These are phyloP conservation scores for Pelargonium cotyledonis DNA, from an alignment of 441 rosid genomes.

Conservation along the genomic window DNA sequence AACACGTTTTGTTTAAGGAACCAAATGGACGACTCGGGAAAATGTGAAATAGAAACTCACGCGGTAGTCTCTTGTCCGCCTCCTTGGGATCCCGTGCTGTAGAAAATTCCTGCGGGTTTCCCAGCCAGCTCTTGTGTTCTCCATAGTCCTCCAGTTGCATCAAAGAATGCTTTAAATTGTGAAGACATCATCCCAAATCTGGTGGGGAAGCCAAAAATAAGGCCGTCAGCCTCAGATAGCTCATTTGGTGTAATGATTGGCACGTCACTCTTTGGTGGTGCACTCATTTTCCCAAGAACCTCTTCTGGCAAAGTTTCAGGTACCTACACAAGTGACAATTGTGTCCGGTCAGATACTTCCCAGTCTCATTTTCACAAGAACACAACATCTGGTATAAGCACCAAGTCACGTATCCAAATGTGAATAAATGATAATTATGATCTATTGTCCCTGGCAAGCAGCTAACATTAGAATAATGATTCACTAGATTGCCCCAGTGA, in stretches of 20 bases:
- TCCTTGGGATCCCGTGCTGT: slow-evolving; percentile 96
- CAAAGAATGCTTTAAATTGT: slow-evolving; percentile 88
- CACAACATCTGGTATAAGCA: not conserved
- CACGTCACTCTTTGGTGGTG: slow-evolving; percentile 79
- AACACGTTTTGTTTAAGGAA: not conserved
- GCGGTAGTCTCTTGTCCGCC: slow-evolving; percentile 98
- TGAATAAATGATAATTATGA: not conserved
- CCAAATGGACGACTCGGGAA: not conserved
- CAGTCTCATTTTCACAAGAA: slow-evolving; percentile 4
- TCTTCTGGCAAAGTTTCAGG: slow-evolving; percentile 80
- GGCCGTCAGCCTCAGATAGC: slow-evolving; percentile 76
- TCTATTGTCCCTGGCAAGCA: not conserved
- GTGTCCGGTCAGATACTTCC: slow-evolving; percentile 4
- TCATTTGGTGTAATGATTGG: slow-evolving; percentile 63
- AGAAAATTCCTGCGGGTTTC: slow-evolving; percentile 92
- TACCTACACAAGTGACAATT: slow-evolving; percentile 39
- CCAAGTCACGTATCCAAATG: not conserved
- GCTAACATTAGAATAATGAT: not conserved
- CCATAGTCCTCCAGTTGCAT: slow-evolving; percentile 89
- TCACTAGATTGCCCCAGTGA: not conserved
- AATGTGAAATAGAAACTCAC: slow-evolving; percentile 34
- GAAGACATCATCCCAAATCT: slow-evolving; percentile 96
- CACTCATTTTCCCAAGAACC: slow-evolving; percentile 73
- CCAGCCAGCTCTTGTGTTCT: slow-evolving; percentile 86
- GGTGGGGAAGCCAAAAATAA: slow-evolving; percentile 88